phyloP scores from a whole-genome alignment of 441 rosid genomes.

The Croton setiger region DNA sequence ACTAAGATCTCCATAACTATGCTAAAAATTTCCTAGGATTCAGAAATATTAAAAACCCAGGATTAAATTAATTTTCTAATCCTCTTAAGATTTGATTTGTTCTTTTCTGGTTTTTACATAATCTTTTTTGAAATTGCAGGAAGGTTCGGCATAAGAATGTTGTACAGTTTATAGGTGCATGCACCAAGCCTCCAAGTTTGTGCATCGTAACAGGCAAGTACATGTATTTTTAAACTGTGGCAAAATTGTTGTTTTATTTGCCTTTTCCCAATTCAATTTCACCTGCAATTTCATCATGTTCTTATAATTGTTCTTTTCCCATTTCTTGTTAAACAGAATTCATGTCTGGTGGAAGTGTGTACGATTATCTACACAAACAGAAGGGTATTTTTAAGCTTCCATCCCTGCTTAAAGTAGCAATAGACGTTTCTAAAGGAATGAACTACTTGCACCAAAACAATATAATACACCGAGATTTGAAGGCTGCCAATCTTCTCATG shows the following conservation, averaged over 20 bases:
- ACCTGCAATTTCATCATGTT: conserved; percentile 2
- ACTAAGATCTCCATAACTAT: background rate
- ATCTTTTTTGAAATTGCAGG: conserved; percentile 41
- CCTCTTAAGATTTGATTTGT: conserved; percentile 2
- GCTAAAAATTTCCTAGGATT: background rate
- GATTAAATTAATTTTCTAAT: background rate
- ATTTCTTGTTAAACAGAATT: conserved; percentile 42
- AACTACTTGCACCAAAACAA: conserved; percentile 93
- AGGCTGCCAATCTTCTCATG: conserved; percentile 98
- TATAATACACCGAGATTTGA: conserved; percentile 93
- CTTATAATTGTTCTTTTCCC: conserved; percentile 9
- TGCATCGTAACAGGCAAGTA: conserved; percentile 87
- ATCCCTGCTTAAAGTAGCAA: conserved; percentile 73
- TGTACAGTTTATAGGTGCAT: conserved; percentile 95
- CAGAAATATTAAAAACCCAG: background rate
- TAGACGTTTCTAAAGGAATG: conserved; percentile 97
- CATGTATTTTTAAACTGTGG: conserved; percentile 10
- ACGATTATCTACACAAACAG: conserved; percentile 86
- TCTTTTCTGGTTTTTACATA: conserved; percentile 8
- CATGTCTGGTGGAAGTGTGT: conserved; percentile 89
- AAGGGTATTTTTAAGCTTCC: conserved; percentile 79
- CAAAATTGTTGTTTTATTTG: background rate
- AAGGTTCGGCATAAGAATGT: conserved; percentile 96
- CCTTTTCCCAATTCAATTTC: background rate
- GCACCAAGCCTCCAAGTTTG: conserved; percentile 78